A percentile compares a stretch with the other conserved stretches of the same genome.
Evolutionary conservation across 2,329 filamentous ascomycete genomes (phyloP).

Genomic region (Elsinoe ampelina): DNA sequence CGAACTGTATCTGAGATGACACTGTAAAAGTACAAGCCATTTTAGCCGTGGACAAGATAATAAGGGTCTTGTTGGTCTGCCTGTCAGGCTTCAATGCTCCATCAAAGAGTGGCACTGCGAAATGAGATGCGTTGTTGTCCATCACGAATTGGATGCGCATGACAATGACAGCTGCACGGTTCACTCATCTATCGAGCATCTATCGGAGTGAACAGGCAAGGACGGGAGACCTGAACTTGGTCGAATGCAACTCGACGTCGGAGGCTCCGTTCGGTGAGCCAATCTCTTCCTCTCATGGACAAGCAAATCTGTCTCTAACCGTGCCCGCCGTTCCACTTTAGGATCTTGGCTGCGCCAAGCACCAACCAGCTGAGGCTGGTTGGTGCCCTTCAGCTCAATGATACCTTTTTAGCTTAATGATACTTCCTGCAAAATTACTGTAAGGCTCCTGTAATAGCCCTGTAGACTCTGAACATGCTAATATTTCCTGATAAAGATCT

Average conservation of each 20-base stretch:
- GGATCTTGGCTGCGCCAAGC: too few species aligned
- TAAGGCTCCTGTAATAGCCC: too few species aligned
- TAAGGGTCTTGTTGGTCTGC: not conserved
- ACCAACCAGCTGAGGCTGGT: too few species aligned
- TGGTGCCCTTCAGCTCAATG: too few species aligned
- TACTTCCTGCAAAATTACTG: too few species aligned
- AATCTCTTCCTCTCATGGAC: conserved; percentile 9
- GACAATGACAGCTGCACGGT: not conserved
- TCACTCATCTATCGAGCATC: too few species aligned
- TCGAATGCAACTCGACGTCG: not conserved
- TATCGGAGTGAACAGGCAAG: too few species aligned
- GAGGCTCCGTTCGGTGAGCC: not conserved
- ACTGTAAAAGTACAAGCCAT: not conserved
- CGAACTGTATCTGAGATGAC: conserved; percentile 6
- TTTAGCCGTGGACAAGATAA: not conserved
- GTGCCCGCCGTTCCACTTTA: too few species aligned
- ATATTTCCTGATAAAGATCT: too few species aligned
- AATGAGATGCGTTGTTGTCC: not conserved
- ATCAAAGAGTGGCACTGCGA: not conserved
- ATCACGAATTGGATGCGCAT: not conserved
- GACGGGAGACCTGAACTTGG: too few species aligned
- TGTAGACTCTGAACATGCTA: too few species aligned
- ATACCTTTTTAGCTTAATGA: too few species aligned
- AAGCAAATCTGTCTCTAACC: not conserved
- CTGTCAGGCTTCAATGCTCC: conserved; percentile 1